These are phyloP conservation scores for Crucihimalaya himalaica DNA, from an alignment of 345 rosid species.

Conservation along the genomic window DNA sequence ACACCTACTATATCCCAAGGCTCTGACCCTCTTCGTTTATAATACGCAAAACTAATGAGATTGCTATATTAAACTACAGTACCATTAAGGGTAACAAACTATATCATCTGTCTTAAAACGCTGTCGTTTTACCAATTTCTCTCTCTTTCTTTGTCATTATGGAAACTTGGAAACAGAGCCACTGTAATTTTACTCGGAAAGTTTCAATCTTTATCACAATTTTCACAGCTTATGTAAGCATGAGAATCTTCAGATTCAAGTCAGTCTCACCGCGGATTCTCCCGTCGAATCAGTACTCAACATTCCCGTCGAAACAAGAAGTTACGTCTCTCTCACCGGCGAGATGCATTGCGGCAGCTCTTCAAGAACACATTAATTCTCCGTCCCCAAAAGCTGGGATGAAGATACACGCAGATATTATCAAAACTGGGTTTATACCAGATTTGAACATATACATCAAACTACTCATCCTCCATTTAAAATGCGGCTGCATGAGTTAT, in stretches of 20 bases:
- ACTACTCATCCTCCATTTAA: constrained; percentile 59
- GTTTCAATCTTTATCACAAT: constrained; percentile 15
- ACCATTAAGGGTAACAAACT: not conserved
- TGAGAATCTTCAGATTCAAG: constrained; percentile 24
- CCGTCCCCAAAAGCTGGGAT: constrained; percentile 58
- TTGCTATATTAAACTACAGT: not conserved
- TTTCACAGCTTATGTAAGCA: constrained; percentile 6
- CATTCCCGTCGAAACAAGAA: constrained; percentile 9
- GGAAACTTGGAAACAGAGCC: not conserved
- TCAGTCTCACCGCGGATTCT: not conserved
- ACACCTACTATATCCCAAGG: constrained; percentile 25
- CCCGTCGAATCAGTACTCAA: constrained; percentile 20
- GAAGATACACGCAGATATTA: constrained; percentile 62
- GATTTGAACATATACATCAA: constrained; percentile 64
- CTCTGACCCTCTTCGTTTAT: constrained; percentile 19
- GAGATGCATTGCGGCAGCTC: constrained; percentile 48
- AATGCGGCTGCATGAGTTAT: constrained; percentile 54
- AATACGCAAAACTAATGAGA: not conserved
- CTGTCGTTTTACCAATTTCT: not conserved
- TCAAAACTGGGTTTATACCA: constrained; percentile 66
- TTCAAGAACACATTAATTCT: constrained; percentile 71
- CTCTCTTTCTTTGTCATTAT: not conserved
- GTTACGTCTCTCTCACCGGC: constrained; percentile 35
- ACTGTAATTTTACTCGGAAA: not conserved
- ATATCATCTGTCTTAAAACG: not conserved